phyloP scores from a whole-genome alignment of 1,284 basidiomycete genomes.

The Thelephora terrestris region DNA sequence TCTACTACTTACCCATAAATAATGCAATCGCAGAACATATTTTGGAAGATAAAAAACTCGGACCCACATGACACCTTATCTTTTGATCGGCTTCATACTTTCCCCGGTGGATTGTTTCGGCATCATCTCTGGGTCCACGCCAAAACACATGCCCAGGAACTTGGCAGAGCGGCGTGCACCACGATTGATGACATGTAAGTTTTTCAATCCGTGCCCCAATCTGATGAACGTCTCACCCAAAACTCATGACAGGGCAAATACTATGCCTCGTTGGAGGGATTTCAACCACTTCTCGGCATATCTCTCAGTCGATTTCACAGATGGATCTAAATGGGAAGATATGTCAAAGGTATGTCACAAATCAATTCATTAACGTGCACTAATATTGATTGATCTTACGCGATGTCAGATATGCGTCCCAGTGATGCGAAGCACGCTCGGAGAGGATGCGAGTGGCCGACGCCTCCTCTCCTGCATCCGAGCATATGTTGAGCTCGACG shows the following conservation, averaged over 20 bases:
- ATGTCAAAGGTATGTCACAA: too few relatives aligned
- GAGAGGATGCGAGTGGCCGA: constrained; percentile 11
- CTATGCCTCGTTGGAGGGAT: too few relatives aligned
- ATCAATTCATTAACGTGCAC: too few relatives aligned
- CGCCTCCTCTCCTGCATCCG: constrained; percentile 19
- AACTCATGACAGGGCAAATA: too few relatives aligned
- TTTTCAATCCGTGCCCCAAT: background rate
- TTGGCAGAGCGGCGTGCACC: constrained; percentile 1
- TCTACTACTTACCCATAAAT: constrained; percentile 13
- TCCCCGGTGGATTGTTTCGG: constrained; percentile 23
- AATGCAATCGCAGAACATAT: constrained; percentile 25
- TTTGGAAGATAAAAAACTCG: too few relatives aligned
- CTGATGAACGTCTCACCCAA: background rate
- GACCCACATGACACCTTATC: constrained; percentile 23
- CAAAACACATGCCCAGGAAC: constrained; percentile 11
- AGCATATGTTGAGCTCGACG: constrained; percentile 21
- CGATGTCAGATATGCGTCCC: too few relatives aligned
- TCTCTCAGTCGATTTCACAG: too few relatives aligned
- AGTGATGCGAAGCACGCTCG: too few relatives aligned
- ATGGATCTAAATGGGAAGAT: too few relatives aligned
- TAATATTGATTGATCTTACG: too few relatives aligned
- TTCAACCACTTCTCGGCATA: too few relatives aligned
- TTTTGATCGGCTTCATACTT: constrained; percentile 28
- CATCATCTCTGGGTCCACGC: constrained; percentile 21
- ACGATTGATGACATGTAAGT: constrained; percentile 4